A percentile compares a stretch with the other conserved stretches of the same genome.
Conservation (phyloP, 805 yeast genomes). For the Yamadazyma sp. region DNA sequence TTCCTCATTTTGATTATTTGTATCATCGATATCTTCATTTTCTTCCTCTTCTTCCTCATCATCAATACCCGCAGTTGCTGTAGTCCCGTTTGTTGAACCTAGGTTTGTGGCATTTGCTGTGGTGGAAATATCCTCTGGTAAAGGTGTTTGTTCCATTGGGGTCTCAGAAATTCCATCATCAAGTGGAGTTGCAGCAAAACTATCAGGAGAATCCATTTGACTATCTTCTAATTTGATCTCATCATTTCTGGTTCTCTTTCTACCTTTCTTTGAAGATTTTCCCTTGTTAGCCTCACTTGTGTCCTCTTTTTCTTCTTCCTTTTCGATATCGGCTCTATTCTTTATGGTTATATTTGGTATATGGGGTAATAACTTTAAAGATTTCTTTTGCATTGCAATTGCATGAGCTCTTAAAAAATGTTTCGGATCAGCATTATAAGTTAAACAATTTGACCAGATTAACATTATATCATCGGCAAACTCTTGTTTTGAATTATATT, state of each 20-base stretch:
- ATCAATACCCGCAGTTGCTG: conserved; percentile 21
- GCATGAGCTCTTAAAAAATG: conserved; percentile 92
- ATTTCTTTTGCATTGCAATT: conserved; percentile 90
- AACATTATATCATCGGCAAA: conserved; percentile 95
- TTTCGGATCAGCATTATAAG: conserved; percentile 91
- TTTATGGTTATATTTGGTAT: conserved; percentile 86
- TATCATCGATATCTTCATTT: conserved; percentile 40
- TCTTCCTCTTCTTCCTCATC: conserved; percentile 40
- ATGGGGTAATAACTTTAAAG: conserved; percentile 68
- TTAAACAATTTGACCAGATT: conserved; percentile 91
- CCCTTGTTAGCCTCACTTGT: conserved; percentile 31
- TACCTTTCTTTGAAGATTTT: conserved; percentile 38
- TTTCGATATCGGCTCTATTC: conserved; percentile 68
- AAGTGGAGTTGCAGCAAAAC: conserved; percentile 10
- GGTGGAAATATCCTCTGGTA: conserved; percentile 10
- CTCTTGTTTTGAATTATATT: conserved; percentile 78
- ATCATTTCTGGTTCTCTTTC: conserved; percentile 37
- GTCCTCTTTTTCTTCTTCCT: conserved; percentile 47
- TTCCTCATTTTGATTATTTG: conserved; percentile 45
- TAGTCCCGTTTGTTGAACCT: conserved; percentile 7
- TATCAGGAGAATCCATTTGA: conserved; percentile 17
- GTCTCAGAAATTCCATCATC: conserved; percentile 1
- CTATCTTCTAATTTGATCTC: conserved; percentile 28
- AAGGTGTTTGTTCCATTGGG: conserved; percentile 7
- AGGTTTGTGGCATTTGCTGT: conserved; percentile 13